Evolutionary conservation across 345 rosid species (phyloP).

Genomic region (Firmiana major): DNA sequence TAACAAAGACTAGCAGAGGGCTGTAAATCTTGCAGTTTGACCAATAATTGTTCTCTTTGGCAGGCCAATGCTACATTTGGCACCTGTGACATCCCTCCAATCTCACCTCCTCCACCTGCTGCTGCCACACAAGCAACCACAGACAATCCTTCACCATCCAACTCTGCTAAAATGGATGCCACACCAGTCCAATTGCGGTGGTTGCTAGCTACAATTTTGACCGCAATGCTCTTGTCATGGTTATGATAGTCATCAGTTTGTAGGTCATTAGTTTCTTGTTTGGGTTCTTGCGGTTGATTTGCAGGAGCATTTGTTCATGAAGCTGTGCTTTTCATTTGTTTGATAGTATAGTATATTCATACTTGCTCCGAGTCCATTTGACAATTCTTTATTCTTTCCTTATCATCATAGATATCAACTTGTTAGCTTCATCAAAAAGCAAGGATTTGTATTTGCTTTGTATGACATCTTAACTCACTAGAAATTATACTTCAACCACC

Average conservation of each 20-base stretch:
- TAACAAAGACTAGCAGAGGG: background rate
- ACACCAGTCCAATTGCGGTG: conserved; percentile 25
- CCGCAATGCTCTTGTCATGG: conserved; percentile 27
- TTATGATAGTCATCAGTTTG: conserved; percentile 9
- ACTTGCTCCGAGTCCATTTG: background rate
- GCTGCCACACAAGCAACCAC: conserved; percentile 14
- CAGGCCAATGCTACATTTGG: conserved; percentile 77
- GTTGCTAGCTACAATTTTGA: conserved; percentile 34
- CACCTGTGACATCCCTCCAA: conserved; percentile 64
- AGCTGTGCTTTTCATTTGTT: background rate
- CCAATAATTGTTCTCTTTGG: conserved; percentile 6
- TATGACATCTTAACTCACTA: background rate
- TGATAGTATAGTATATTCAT: too few species aligned
- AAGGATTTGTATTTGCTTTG: background rate
- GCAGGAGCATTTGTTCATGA: background rate
- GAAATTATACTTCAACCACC: background rate
- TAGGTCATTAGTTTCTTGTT: background rate
- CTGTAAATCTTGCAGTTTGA: conserved; percentile 7
- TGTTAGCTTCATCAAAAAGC: background rate
- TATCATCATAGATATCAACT: background rate
- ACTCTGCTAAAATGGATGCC: conserved; percentile 25
- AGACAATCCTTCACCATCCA: background rate
- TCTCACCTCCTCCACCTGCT: conserved; percentile 69
- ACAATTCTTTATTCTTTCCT: background rate
- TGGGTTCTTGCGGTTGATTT: conserved; percentile 1